These are phyloP conservation scores for Psidium friedrichsthalianum DNA, from an alignment of 345 rosid species.

Conservation along the genomic window DNA sequence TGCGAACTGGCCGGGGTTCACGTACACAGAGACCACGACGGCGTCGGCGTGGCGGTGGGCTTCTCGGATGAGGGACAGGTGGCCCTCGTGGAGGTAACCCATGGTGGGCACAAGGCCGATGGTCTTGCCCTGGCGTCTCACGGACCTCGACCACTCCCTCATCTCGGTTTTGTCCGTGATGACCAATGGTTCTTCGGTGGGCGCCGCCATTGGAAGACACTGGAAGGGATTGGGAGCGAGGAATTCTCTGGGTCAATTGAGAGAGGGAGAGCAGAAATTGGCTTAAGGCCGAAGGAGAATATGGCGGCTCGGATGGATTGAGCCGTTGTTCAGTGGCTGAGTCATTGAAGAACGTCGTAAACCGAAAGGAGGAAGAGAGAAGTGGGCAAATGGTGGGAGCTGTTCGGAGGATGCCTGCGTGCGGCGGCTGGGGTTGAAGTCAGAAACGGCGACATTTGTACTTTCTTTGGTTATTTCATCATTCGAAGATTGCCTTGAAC, in stretches of 20 bases:
- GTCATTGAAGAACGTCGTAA: background rate
- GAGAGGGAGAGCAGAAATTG: background rate
- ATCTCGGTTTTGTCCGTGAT: slow-evolving; percentile 49
- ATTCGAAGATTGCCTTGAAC: background rate
- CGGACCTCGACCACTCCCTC: slow-evolving; percentile 68
- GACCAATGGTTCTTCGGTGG: slow-evolving; percentile 13
- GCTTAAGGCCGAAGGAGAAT: background rate
- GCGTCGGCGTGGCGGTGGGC: slow-evolving; percentile 36
- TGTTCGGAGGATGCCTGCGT: background rate
- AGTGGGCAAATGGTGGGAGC: background rate
- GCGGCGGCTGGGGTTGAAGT: background rate
- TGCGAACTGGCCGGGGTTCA: slow-evolving; percentile 96
- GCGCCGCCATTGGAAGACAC: background rate
- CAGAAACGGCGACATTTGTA: background rate
- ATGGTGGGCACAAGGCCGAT: slow-evolving; percentile 78
- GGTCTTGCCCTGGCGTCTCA: slow-evolving; percentile 50
- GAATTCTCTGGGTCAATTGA: background rate
- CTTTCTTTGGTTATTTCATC: no score
- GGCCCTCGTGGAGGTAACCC: slow-evolving; percentile 92
- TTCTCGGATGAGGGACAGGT: slow-evolving; percentile 57
- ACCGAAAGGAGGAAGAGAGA: background rate
- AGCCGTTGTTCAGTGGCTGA: background rate
- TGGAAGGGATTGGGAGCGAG: background rate
- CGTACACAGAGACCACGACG: slow-evolving; percentile 73
- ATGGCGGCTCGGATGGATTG: background rate